Conservation (phyloP, 2,329 filamentous ascomycete species). For the Didymella arachidicola region DNA sequence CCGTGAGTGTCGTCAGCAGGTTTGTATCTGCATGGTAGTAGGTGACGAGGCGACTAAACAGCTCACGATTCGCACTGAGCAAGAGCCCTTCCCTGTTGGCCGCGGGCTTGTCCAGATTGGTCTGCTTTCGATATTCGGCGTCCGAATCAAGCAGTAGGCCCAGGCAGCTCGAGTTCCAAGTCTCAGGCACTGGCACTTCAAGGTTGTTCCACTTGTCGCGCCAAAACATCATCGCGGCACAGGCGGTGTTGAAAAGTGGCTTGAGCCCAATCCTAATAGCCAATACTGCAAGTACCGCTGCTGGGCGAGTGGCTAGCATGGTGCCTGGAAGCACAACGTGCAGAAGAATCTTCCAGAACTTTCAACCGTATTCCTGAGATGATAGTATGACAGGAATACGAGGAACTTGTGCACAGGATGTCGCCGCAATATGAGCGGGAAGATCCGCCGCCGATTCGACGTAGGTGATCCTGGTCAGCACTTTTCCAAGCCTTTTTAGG, state of each 20-base stretch:
- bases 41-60: conserved; percentile 57
- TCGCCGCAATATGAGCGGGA: conserved; percentile 54
- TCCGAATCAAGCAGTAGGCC: conserved; percentile 59
- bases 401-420: conserved; percentile 46
- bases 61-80: conserved; percentile 46
- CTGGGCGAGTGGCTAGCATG: conserved; percentile 55
- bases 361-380: conserved; percentile 42
- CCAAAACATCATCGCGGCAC: conserved; percentile 54
- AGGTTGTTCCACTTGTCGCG: conserved; percentile 58
- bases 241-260: conserved; percentile 53
- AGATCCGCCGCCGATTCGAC: conserved; percentile 52
- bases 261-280: conserved; percentile 59
- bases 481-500: conserved; percentile 57
- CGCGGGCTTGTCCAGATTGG: conserved; percentile 1
- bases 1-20: conserved; percentile 55
- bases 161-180: conserved; percentile 59
- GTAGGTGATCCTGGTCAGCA: conserved; percentile 59
- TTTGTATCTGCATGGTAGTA: conserved; percentile 59
- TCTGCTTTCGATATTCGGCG: conserved; percentile 27
- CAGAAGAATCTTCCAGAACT: conserved; percentile 60
- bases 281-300: conserved; percentile 58
- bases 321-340: conserved; percentile 60
- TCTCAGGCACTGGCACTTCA: conserved; percentile 59
- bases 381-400: conserved; percentile 57
- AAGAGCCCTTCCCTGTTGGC: conserved; percentile 49